These are phyloP conservation scores for Penicillium ochrochloron DNA, from an alignment of 495 filamentous ascomycete species.

Conservation along the genomic window DNA sequence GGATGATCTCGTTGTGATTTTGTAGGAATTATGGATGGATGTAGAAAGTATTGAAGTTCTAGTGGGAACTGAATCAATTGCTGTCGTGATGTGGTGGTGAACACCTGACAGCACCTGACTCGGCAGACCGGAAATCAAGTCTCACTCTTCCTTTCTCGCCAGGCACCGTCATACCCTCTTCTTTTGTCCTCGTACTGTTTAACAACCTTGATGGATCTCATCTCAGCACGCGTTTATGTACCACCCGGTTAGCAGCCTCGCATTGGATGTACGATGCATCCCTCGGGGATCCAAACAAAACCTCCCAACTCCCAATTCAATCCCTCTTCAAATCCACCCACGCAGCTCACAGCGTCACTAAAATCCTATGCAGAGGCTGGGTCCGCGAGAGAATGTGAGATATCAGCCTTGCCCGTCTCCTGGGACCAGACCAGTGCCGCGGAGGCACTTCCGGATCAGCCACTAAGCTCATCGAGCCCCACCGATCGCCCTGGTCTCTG, in stretches of 20 bases:
- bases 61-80: too few relatives aligned
- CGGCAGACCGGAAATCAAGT: neutral
- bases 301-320: neutral
- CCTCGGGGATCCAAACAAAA: neutral
- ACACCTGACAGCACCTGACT: conserved; percentile 1
- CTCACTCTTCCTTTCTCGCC: neutral
- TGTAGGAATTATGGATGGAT: neutral
- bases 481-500: conserved; percentile 21
- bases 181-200: neutral
- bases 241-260: conserved; percentile 1
- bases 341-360: neutral
- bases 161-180: conserved; percentile 1
- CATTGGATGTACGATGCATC: neutral
- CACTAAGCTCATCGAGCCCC: conserved; percentile 22
- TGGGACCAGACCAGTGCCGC: conserved; percentile 2
- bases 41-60: too few relatives aligned
- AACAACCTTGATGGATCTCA: neutral
- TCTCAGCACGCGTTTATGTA: conserved; percentile 7
- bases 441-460: conserved; percentile 26
- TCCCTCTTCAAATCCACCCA: neutral
- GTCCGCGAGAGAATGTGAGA: conserved; percentile 34
- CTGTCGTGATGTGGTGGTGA: neutral
- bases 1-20: neutral
- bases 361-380: conserved; percentile 29
- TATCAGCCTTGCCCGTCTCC: conserved; percentile 26